A percentile compares a stretch with the other conserved stretches of the same genome.
Evolutionary conservation across 73 alveolate genomes (phyloP).

Genomic region (Tetrahymena thermophila): DNA sequence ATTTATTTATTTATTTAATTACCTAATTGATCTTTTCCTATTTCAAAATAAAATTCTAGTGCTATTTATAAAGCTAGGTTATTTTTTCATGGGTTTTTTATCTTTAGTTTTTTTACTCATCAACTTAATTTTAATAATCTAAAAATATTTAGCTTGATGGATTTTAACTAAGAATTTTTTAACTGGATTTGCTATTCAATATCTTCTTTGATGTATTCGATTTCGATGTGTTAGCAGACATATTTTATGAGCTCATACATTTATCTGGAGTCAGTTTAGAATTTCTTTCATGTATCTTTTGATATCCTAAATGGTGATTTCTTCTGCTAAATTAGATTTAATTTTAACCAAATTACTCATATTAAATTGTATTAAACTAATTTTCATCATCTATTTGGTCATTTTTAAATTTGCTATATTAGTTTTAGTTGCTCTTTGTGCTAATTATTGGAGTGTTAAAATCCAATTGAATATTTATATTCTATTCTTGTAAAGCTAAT

Average conservation of each 20-base stretch:
- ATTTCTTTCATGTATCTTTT: not conserved
- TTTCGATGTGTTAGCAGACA: not conserved
- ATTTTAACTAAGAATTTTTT: not conserved
- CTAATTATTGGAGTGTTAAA: not conserved
- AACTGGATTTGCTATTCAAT: not conserved
- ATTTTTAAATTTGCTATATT: not conserved
- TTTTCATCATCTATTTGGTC: not conserved
- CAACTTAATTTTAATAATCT: not conserved
- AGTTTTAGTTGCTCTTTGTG: not conserved
- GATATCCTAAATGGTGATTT: not conserved
- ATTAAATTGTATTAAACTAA: not conserved
- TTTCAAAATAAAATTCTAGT: not conserved
- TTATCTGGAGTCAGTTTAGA: not conserved
- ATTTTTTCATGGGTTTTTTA: not conserved
- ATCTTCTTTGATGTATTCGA: not conserved
- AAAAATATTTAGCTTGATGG: not conserved
- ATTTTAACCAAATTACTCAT: not conserved
- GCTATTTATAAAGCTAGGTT: not conserved
- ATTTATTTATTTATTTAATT: too few species aligned
- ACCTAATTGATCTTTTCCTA: not conserved
- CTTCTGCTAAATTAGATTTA: not conserved
- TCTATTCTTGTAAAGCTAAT: not conserved
- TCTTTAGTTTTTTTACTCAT: not conserved
- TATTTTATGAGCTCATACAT: not conserved
- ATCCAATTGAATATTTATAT: not conserved